Evolutionary conservation across 495 filamentous ascomycete genomes (phyloP).

Genomic region (Podospora pseudoanserina): DNA sequence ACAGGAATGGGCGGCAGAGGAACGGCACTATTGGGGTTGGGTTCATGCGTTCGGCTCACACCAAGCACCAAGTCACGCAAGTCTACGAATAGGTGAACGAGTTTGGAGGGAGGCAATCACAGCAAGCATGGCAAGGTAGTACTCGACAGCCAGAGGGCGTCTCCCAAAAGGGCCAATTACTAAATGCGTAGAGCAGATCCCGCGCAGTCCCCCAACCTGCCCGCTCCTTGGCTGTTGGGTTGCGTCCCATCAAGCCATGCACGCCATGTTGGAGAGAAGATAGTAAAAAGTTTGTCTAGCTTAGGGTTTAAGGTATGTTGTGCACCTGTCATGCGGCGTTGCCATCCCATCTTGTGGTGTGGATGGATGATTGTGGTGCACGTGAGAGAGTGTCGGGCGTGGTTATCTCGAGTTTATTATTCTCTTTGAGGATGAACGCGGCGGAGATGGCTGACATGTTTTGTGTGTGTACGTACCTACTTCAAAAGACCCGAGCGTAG

Average conservation of each 20-base stretch:
- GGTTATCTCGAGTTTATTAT: not conserved
- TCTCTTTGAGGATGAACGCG: not conserved
- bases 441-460: not conserved
- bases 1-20: slow-evolving; percentile 4
- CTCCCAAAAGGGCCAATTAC: not conserved
- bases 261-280: not conserved
- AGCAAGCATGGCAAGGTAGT: slow-evolving; percentile 5
- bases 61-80: slow-evolving; percentile 2
- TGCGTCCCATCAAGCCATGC: not conserved
- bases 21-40: slow-evolving; percentile 6
- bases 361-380: not conserved
- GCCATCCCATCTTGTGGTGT: not conserved
- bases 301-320: not conserved
- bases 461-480: not conserved
- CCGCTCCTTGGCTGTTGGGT: not conserved
- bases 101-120: not conserved
- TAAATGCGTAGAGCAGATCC: slow-evolving; percentile 2
- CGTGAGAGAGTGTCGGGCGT: not conserved
- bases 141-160: slow-evolving; percentile 4
- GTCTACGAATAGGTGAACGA: not conserved
- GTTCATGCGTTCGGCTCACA: slow-evolving; percentile 1
- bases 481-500: not conserved
- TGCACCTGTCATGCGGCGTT: not conserved
- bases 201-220: not conserved
- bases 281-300: not conserved